phyloP scores from a whole-genome alignment of 331 rosid genomes.

The Arachis monticola region DNA sequence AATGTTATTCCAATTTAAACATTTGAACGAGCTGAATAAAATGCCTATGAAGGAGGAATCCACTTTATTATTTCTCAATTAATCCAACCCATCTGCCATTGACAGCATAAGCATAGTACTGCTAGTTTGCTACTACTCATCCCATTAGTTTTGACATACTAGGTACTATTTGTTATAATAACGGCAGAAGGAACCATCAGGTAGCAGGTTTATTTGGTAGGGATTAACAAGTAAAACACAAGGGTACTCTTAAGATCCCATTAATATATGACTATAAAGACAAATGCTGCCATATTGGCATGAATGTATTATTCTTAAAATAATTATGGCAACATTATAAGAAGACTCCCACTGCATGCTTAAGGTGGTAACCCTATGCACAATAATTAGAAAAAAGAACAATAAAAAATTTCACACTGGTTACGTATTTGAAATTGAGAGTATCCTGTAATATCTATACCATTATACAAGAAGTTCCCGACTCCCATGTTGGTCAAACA shows the following conservation, averaged over 20 bases:
- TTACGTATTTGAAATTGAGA: conserved; percentile 14
- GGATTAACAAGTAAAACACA: not conserved
- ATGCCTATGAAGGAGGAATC: too few species aligned
- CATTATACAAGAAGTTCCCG: conserved; percentile 7
- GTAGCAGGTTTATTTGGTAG: conserved; percentile 19
- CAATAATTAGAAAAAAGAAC: conserved; percentile 5
- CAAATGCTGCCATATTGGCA: conserved; percentile 17
- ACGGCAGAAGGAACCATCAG: not conserved
- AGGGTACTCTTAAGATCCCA: conserved; percentile 15
- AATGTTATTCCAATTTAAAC: conserved; percentile 9
- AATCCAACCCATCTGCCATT: conserved; percentile 4
- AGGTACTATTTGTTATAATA: conserved; percentile 10
- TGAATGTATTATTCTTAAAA: not conserved
- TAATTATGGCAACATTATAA: conserved; percentile 19
- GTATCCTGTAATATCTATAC: not conserved
- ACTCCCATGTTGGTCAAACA: conserved; percentile 12
- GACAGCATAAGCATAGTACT: conserved; percentile 14
- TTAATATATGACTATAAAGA: conserved; percentile 11
- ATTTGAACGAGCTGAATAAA: not conserved
- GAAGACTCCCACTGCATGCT: conserved; percentile 5
- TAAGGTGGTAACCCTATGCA: conserved; percentile 13
- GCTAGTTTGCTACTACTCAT: not conserved
- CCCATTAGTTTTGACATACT: conserved; percentile 9
- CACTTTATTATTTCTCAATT: conserved; percentile 1
- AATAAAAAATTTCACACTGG: not conserved